phyloP scores from a whole-genome alignment of 495 filamentous ascomycete species.

The Neurospora intermedia region DNA sequence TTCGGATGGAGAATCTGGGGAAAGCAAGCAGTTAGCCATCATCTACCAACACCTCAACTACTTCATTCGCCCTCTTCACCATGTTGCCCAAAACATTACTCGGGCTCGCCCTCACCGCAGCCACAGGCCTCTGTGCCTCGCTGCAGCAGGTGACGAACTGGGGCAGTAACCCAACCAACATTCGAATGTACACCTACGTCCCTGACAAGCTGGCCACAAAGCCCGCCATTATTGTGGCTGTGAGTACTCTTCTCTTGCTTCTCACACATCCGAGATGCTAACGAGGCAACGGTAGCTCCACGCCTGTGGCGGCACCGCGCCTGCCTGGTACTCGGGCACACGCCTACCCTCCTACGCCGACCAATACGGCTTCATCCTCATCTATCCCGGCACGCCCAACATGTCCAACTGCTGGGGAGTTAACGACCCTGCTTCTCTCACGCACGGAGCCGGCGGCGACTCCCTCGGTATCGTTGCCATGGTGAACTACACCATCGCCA shows the following conservation, averaged over 20 bases:
- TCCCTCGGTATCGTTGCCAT: slow-evolving; percentile 43
- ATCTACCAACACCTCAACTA: not conserved
- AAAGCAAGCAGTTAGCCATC: not conserved
- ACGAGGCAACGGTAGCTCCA: slow-evolving; percentile 20
- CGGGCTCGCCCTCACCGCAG: slow-evolving; percentile 12
- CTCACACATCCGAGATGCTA: not conserved
- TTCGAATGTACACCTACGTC: slow-evolving; percentile 32
- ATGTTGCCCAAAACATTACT: slow-evolving; percentile 12
- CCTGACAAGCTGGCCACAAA: slow-evolving; percentile 28
- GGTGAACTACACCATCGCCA: slow-evolving; percentile 40
- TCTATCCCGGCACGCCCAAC: slow-evolving; percentile 39
- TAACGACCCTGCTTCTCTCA: slow-evolving; percentile 33
- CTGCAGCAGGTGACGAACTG: slow-evolving; percentile 27
- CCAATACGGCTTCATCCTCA: slow-evolving; percentile 40
- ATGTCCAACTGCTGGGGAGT: slow-evolving; percentile 49
- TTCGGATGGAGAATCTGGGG: not conserved
- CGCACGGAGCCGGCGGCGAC: slow-evolving; percentile 43
- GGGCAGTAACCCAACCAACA: slow-evolving; percentile 26
- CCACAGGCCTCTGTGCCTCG: slow-evolving; percentile 17
- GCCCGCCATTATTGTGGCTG: slow-evolving; percentile 25
- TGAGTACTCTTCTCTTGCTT: slow-evolving; percentile 17
- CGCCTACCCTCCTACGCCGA: slow-evolving; percentile 33
- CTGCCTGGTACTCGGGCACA: slow-evolving; percentile 25
- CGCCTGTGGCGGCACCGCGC: slow-evolving; percentile 24
- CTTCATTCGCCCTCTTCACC: not conserved